Percentiles rank a stretch among this genome's conserved stretches.
These are phyloP conservation scores for Diaporthe citrichinensis DNA, from an alignment of 2,329 filamentous ascomycete genomes.

Conservation along the genomic window DNA sequence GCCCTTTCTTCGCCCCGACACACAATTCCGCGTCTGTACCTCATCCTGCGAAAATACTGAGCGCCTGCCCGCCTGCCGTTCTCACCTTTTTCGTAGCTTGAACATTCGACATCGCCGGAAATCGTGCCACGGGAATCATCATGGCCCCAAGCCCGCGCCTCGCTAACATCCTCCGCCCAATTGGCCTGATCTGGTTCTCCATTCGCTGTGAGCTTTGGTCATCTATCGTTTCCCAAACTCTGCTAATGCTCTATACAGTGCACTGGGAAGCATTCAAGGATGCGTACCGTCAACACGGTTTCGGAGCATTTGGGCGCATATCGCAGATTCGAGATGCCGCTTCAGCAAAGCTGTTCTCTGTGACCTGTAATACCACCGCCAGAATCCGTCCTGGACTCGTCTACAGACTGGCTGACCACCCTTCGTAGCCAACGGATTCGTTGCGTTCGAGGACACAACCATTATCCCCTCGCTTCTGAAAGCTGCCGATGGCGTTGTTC, in stretches of 20 bases:
- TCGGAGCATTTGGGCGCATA: conserved; percentile 5
- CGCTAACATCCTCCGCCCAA: conserved; percentile 7
- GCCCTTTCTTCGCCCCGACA: not conserved
- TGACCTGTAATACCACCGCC: not conserved
- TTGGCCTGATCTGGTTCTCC: conserved; percentile 14
- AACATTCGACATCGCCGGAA: not conserved
- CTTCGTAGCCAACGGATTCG: not conserved
- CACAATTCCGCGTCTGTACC: not conserved
- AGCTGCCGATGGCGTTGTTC: conserved; percentile 5
- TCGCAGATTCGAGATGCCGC: conserved; percentile 4
- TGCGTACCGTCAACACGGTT: not conserved
- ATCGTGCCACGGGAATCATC: not conserved
- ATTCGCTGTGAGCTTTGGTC: not conserved
- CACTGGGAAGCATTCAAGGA: conserved; percentile 13
- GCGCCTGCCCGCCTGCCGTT: not conserved
- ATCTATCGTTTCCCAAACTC: not conserved
- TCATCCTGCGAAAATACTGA: not conserved
- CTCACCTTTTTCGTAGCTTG: not conserved
- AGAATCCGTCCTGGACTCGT: not conserved
- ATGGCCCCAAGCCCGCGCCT: conserved; percentile 9
- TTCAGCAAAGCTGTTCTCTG: conserved; percentile 17
- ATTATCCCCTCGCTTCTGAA: conserved; percentile 5
- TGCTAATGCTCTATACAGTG: not conserved
- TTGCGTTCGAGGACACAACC: conserved; percentile 14
- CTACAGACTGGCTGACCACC: not conserved